Evolutionary conservation across 352 stramenopile genomes (phyloP).

Genomic region (Phytophthora lateralis): DNA sequence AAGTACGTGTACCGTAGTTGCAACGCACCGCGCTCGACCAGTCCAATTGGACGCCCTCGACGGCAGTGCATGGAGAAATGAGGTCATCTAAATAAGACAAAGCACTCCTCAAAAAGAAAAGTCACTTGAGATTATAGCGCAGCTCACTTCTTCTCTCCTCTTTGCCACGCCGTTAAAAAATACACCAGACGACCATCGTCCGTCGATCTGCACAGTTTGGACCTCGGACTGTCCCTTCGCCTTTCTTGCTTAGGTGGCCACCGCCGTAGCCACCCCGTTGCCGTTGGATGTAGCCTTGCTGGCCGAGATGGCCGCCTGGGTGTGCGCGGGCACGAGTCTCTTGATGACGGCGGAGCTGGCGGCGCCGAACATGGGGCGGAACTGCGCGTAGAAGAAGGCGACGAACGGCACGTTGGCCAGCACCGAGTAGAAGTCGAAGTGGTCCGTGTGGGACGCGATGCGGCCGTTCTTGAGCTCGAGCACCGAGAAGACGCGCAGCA

Average conservation of each 20-base stretch:
- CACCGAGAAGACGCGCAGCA: conserved; percentile 81
- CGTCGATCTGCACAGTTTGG: background rate
- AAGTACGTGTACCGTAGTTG: conserved; percentile 15
- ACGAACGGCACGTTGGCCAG: conserved; percentile 79
- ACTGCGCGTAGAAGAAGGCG: conserved; percentile 81
- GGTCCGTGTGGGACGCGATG: conserved; percentile 82
- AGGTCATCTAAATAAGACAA: no score
- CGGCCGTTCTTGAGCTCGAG: conserved; percentile 84
- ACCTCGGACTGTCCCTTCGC: background rate
- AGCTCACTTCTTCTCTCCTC: conserved; percentile 21
- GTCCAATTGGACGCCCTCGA: no score
- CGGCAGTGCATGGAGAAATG: no score
- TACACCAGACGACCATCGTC: conserved; percentile 5
- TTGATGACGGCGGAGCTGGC: conserved; percentile 78
- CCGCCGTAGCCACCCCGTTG: conserved; percentile 10
- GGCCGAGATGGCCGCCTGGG: conserved; percentile 27
- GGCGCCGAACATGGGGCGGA: conserved; percentile 73
- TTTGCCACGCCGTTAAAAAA: conserved; percentile 29
- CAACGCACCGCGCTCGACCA: background rate
- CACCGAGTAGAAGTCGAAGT: conserved; percentile 87
- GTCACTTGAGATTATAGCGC: conserved; percentile 36
- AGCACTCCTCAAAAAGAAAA: conserved; percentile 24
- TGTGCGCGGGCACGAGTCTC: conserved; percentile 49
- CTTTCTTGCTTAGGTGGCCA: conserved; percentile 40
- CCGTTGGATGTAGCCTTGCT: conserved; percentile 10